phyloP scores from a whole-genome alignment of 768 basidiomycete genomes.

The Tylopilus sp. region DNA sequence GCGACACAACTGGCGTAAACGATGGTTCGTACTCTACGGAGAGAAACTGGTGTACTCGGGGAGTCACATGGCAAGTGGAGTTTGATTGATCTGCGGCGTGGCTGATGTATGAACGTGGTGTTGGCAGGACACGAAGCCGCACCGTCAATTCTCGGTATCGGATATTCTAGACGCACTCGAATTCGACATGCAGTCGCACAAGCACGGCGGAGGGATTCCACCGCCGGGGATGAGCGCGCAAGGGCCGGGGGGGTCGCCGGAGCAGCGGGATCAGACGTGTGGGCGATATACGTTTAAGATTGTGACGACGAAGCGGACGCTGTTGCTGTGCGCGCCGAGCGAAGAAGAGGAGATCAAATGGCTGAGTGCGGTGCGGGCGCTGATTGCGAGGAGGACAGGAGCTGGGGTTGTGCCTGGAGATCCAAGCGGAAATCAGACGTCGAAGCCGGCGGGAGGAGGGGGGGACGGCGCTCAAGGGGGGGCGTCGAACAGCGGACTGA shows the following conservation, averaged over 20 bases:
- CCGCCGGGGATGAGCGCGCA: constrained; percentile 30
- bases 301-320: constrained; percentile 88
- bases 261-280: constrained; percentile 44
- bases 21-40: constrained; percentile 94
- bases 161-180: constrained; percentile 92
- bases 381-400: constrained; percentile 72
- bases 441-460: constrained; percentile 11
- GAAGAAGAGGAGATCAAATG: constrained; percentile 99
- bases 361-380: constrained; percentile 90
- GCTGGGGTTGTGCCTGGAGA: constrained; percentile 50
- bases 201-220: constrained; percentile 38
- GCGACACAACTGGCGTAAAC: constrained; percentile 91
- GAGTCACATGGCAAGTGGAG: constrained; percentile 85
- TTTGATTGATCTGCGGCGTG: constrained; percentile 9
- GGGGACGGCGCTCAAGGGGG: too few species aligned
- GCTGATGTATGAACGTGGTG: constrained; percentile 6
- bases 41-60: constrained; percentile 85
- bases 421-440: constrained; percentile 20
- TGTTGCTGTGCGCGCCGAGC: constrained; percentile 87
- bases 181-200: constrained; percentile 61
- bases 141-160: constrained; percentile 79
- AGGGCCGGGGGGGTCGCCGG: constrained; percentile 33
- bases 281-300: constrained; percentile 84
- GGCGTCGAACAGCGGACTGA: constrained; percentile 37
- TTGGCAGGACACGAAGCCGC: constrained; percentile 81